Conservation (phyloP, 1,284 basidiomycete species). For the Lentinula novae-zelandiae region DNA sequence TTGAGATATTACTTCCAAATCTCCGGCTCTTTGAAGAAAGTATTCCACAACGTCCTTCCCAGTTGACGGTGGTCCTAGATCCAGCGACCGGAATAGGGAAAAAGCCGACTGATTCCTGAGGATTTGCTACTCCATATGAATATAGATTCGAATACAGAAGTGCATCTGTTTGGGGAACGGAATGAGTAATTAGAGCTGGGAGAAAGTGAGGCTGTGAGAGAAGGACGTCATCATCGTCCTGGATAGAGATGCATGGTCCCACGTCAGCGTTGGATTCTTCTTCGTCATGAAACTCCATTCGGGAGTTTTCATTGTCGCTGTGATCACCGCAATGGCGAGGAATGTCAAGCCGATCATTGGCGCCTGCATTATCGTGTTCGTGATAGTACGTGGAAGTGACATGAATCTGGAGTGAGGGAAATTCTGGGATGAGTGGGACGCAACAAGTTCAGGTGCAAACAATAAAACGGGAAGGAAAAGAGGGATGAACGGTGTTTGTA, state of each 20-base stretch:
- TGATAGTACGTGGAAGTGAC: background rate
- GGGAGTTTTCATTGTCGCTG: background rate
- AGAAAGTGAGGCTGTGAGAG: background rate
- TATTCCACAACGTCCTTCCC: background rate
- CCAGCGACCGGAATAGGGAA: background rate
- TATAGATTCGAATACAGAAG: background rate
- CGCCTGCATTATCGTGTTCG: background rate
- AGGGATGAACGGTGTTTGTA: background rate
- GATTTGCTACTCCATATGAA: background rate
- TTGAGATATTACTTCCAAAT: background rate
- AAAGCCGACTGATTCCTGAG: background rate
- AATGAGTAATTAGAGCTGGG: background rate
- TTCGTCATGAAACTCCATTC: background rate
- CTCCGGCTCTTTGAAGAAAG: background rate
- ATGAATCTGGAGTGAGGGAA: background rate
- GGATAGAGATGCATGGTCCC: background rate
- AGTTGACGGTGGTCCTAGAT: background rate
- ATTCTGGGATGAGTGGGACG: background rate
- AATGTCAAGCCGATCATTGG: background rate
- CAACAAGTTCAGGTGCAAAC: constrained; percentile 13
- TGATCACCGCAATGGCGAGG: background rate
- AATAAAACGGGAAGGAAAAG: background rate
- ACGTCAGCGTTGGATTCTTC: background rate
- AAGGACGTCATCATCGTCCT: background rate
- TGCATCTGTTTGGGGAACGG: background rate